These are phyloP conservation scores for Butyriboletus loyo DNA, from an alignment of 768 basidiomycete species.

Conservation along the genomic window DNA sequence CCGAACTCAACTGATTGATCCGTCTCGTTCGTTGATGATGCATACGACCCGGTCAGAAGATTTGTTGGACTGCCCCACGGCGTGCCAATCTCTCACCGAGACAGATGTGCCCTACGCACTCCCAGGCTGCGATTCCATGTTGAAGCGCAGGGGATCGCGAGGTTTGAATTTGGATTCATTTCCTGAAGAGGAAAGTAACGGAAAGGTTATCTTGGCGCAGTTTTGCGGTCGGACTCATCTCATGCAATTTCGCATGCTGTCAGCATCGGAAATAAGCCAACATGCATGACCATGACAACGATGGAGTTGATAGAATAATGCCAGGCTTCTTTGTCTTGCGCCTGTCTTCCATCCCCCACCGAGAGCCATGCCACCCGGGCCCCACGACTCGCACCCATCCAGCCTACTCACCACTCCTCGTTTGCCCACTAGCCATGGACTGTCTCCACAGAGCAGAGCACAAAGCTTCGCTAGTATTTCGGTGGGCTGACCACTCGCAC, in stretches of 20 bases:
- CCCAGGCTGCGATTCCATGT: too few relatives aligned
- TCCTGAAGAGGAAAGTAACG: neutral
- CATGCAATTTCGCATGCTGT: neutral
- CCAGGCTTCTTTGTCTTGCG: too few relatives aligned
- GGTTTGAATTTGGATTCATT: neutral
- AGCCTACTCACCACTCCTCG: slow-evolving; percentile 10
- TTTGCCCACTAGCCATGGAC: neutral
- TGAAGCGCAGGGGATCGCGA: neutral
- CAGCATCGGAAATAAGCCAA: slow-evolving; percentile 4
- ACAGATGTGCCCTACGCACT: too few relatives aligned
- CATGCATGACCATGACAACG: too few relatives aligned
- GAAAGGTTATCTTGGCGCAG: too few relatives aligned
- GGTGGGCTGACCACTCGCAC: slow-evolving; percentile 6
- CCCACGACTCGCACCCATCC: slow-evolving; percentile 3
- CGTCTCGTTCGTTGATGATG: too few relatives aligned
- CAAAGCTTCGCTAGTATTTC: slow-evolving; percentile 27
- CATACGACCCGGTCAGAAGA: too few relatives aligned
- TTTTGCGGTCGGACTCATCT: too few relatives aligned
- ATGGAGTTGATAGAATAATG: slow-evolving; percentile 5
- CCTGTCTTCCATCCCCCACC: neutral
- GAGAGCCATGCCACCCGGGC: slow-evolving; percentile 17
- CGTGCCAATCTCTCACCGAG: too few relatives aligned
- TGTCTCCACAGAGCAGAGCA: slow-evolving; percentile 21
- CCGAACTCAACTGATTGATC: too few relatives aligned
- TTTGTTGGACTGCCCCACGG: too few relatives aligned